phyloP scores from a whole-genome alignment of 352 stramenopile species.

The Phytophthora fragariaefolia region DNA sequence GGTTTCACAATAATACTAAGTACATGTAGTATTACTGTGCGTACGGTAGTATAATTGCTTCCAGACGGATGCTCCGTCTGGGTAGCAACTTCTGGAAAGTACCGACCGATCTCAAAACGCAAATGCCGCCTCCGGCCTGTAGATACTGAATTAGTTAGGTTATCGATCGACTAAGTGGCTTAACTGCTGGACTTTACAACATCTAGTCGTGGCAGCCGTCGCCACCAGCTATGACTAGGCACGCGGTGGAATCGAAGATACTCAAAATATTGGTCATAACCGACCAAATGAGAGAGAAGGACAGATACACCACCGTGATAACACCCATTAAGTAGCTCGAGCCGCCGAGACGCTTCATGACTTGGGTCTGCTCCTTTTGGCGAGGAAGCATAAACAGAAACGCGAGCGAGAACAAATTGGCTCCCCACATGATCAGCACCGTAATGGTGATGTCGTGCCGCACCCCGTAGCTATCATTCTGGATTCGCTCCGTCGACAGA shows the following conservation, averaged over 20 bases:
- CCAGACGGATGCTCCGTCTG: too few species aligned
- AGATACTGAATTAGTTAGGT: background rate
- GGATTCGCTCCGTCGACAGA: conserved; percentile 54
- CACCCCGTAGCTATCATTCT: conserved; percentile 53
- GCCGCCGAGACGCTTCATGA: conserved; percentile 67
- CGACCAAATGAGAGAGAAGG: conserved; percentile 58
- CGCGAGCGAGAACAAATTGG: conserved; percentile 57
- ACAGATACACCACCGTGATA: conserved; percentile 49
- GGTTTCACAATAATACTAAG: too few species aligned
- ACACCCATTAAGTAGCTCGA: conserved; percentile 59
- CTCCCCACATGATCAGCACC: conserved; percentile 56
- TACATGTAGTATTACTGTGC: too few species aligned
- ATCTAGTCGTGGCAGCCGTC: conserved; percentile 41
- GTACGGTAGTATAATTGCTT: too few species aligned
- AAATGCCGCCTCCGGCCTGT: background rate
- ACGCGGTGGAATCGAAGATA: conserved; percentile 62
- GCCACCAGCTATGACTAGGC: conserved; percentile 62
- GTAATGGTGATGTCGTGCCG: conserved; percentile 60
- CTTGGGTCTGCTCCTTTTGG: conserved; percentile 71
- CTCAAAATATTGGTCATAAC: conserved; percentile 67
- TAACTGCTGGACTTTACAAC: background rate
- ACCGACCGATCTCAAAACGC: background rate
- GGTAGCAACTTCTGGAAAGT: too few species aligned
- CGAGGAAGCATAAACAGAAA: conserved; percentile 65
- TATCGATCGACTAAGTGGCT: conserved; percentile 8